Conservation (phyloP, 2,329 filamentous ascomycete species). For the Lachnellula arida region DNA sequence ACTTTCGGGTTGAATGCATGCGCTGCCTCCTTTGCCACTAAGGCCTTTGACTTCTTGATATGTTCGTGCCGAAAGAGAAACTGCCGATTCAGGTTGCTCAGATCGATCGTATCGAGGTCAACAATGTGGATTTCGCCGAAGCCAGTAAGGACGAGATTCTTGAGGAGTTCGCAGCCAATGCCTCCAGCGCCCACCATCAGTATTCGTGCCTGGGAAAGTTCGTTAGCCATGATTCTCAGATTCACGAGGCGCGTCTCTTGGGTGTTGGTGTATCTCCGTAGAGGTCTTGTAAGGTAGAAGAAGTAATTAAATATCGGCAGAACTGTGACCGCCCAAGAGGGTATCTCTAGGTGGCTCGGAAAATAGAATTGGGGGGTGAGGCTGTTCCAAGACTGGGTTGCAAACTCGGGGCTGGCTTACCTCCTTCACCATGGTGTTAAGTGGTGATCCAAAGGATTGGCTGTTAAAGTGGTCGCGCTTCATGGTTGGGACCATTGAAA, state of each 20-base stretch:
- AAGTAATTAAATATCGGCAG: not conserved
- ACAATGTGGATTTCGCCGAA: slow-evolving; percentile 94
- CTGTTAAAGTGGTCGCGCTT: slow-evolving; percentile 52
- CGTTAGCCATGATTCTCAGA: slow-evolving; percentile 31
- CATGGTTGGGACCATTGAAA: slow-evolving; percentile 14
- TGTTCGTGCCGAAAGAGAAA: slow-evolving; percentile 96
- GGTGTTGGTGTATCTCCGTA: not conserved
- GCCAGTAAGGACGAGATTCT: slow-evolving; percentile 88
- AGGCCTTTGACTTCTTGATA: slow-evolving; percentile 93
- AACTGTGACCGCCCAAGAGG: too few species aligned
- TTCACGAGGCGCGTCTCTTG: slow-evolving; percentile 7
- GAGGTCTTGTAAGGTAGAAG: not conserved
- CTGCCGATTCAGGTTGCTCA: slow-evolving; percentile 95
- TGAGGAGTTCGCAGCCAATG: slow-evolving; percentile 95
- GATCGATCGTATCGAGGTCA: slow-evolving; percentile 95
- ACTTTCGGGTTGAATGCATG: slow-evolving; percentile 84
- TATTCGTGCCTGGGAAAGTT: slow-evolving; percentile 63
- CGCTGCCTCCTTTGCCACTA: slow-evolving; percentile 90
- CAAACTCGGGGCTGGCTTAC: slow-evolving; percentile 41
- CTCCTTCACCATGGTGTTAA: slow-evolving; percentile 65
- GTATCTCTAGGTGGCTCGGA: not conserved
- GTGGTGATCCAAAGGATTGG: slow-evolving; percentile 61
- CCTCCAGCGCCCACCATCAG: slow-evolving; percentile 95
- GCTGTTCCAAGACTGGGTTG: slow-evolving; percentile 6
- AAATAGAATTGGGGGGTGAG: not conserved